Percentiles rank a stretch among this genome's conserved stretches.
Conservation (phyloP, 2,329 filamentous ascomycete species). For the Fonsecaea pedrosoi region DNA sequence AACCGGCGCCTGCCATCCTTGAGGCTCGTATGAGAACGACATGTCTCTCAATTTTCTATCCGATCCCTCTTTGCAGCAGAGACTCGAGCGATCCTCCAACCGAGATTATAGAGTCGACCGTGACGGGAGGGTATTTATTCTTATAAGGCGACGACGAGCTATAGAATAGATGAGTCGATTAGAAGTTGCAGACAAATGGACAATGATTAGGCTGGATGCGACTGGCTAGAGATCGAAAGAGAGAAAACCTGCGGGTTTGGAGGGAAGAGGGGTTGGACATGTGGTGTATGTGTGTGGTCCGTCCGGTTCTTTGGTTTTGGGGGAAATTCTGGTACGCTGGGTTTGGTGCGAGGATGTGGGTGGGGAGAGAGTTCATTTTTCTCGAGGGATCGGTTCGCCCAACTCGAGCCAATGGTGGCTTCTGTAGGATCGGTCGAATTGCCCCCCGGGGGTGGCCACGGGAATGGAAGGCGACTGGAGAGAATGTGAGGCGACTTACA, state of each 20-base stretch:
- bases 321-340: constrained; percentile 20
- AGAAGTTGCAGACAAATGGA: constrained; percentile 15
- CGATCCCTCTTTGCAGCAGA: constrained; percentile 1
- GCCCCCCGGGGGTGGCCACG: constrained; percentile 30
- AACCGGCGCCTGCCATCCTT: constrained; percentile 66
- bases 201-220: constrained; percentile 23
- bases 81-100: background rate
- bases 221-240: constrained; percentile 24
- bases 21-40: constrained; percentile 72
- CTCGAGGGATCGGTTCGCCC: constrained; percentile 32
- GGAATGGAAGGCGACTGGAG: constrained; percentile 30
- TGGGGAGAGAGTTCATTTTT: constrained; percentile 38
- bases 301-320: constrained; percentile 11
- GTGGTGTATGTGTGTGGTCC: constrained; percentile 27
- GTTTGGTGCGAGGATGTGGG: constrained; percentile 27
- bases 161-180: constrained; percentile 23
- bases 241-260: constrained; percentile 23
- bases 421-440: constrained; percentile 29
- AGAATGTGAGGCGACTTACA: constrained; percentile 33
- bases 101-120: constrained; percentile 3
- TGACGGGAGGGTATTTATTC: constrained; percentile 5
- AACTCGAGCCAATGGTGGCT: constrained; percentile 34
- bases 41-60: constrained; percentile 48
- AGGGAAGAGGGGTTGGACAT: constrained; percentile 29
- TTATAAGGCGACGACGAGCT: constrained; percentile 5